Percentiles rank a stretch among this genome's conserved stretches.
Conservation (phyloP, 2,329 filamentous ascomycete species). For the Byssothecium circinans region DNA sequence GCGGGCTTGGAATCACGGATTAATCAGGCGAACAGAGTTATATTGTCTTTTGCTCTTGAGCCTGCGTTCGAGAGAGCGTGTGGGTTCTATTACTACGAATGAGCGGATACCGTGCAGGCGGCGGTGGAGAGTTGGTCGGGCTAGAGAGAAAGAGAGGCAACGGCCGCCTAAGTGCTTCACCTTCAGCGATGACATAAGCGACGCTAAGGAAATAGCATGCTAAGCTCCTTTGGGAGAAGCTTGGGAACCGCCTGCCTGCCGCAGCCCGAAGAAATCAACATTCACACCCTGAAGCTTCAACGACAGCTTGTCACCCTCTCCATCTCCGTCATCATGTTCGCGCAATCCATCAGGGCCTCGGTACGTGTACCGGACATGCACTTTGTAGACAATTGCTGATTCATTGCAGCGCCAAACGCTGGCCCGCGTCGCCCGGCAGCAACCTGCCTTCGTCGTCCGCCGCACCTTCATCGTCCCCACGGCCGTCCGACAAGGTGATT, state of each 20-base stretch:
- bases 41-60: constrained; percentile 2
- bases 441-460: constrained; percentile 56
- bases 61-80: constrained; percentile 1
- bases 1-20: constrained; percentile 6
- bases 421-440: constrained; percentile 62
- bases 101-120: constrained; percentile 13
- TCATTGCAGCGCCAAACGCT: constrained; percentile 60
- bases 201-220: no score
- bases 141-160: constrained; percentile 7
- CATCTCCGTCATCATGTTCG: constrained; percentile 55
- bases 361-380: constrained; percentile 45
- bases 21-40: neutral
- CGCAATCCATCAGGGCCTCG: constrained; percentile 63
- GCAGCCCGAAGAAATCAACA: constrained; percentile 21
- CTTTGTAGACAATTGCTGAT: constrained; percentile 27
- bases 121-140: constrained; percentile 21
- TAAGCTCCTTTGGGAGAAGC: constrained; percentile 16
- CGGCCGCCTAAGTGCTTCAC: neutral
- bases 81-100: constrained; percentile 15
- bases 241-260: constrained; percentile 20
- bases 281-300: constrained; percentile 31
- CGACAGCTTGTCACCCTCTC: constrained; percentile 33
- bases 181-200: no score
- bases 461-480: constrained; percentile 66
- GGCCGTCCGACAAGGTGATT: constrained; percentile 63